Percentiles rank a stretch among this genome's conserved stretches.
These are phyloP conservation scores for Pichia sp. DNA, from an alignment of 1,139 yeast genomes.

Conservation along the genomic window DNA sequence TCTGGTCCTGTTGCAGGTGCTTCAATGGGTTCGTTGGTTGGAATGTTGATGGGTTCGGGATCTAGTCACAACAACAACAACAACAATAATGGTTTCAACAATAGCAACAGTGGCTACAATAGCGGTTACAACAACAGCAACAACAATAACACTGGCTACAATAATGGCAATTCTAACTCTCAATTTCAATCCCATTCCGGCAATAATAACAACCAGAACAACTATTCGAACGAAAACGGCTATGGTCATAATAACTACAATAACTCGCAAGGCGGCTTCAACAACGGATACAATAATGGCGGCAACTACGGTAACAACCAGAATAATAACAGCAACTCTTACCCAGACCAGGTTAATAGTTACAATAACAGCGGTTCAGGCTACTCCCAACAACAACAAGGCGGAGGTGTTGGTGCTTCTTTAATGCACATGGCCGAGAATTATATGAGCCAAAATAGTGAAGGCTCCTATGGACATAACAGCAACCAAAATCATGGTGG, in stretches of 20 bases:
- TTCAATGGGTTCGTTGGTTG: slow-evolving; percentile 11
- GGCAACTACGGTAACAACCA: slow-evolving; percentile 1
- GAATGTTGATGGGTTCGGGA: slow-evolving; percentile 14
- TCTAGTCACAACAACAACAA: slow-evolving; percentile 3
- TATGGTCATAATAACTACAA: slow-evolving; percentile 2
- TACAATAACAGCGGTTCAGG: not conserved
- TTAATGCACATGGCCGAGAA: slow-evolving; percentile 14
- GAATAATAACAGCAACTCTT: not conserved
- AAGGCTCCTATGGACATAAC: not conserved
- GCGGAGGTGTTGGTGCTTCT: slow-evolving; percentile 10
- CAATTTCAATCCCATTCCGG: too few species aligned
- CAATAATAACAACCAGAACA: not conserved
- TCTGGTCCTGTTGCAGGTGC: slow-evolving; percentile 3
- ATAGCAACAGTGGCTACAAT: slow-evolving; percentile 1
- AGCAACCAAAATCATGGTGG: not conserved
- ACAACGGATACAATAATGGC: not conserved
- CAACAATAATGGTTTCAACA: slow-evolving; percentile 3
- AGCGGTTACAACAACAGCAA: not conserved
- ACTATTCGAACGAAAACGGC: not conserved
- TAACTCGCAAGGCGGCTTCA: slow-evolving; percentile 1
- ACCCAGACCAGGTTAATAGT: not conserved
- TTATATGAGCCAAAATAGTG: slow-evolving; percentile 4
- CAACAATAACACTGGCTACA: not conserved
- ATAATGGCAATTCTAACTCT: not conserved
- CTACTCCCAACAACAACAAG: not conserved